Evolutionary conservation across 257 asterid species (phyloP), one percentile per base, ranked within the genome.

Genomic region (Echites panduratus): DNA sequence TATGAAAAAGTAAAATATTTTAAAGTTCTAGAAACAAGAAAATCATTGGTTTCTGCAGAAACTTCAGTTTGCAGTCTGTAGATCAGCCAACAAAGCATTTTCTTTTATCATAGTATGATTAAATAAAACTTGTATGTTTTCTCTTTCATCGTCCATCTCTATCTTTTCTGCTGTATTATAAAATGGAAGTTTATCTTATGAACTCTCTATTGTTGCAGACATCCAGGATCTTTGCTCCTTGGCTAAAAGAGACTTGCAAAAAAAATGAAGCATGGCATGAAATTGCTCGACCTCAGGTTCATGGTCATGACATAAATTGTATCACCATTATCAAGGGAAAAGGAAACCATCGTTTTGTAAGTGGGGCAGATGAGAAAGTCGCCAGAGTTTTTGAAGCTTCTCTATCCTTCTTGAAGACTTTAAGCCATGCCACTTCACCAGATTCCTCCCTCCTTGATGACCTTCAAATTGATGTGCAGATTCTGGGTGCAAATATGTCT

Each of bases 291-390:
- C 97, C 99, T 47, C 99, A 94, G 78, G 99, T 94, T 84, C 99
- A 94, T 62, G 98, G 98, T 17, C 99, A 94, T 78, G 99, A 94
- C 84, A 87, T 94, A 58, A 91, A 91, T 73, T 94, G 99, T 75
- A 93, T 87, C 80, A 78, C 98, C 58, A 49, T 89, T 59, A 82
- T 89, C 57, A 75, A 79, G 78, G 98, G 95, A 79, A 87, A 88
- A 67, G 97, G 98, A 73, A 94, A 91, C 84, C 99, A 94, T 76
- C 85, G 93, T 59, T 91, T 87, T 81, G 91, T 89, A 45, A 78
- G 98, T 71, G 99, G 99, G 48, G 99, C 98, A 0, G 98, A 94
- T 40, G 99, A 94, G 88, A 94, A 94, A 86, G 99, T 94, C 48
- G 87, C 88, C 48, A 79, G 99, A 87, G 99, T 94, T 78, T 94